Evolutionary conservation across 225 moss, liverwort and hornwort genomes (phyloP), one percentile per base, ranked within the genome.

Genomic region (Physcomitrium patens): DNA sequence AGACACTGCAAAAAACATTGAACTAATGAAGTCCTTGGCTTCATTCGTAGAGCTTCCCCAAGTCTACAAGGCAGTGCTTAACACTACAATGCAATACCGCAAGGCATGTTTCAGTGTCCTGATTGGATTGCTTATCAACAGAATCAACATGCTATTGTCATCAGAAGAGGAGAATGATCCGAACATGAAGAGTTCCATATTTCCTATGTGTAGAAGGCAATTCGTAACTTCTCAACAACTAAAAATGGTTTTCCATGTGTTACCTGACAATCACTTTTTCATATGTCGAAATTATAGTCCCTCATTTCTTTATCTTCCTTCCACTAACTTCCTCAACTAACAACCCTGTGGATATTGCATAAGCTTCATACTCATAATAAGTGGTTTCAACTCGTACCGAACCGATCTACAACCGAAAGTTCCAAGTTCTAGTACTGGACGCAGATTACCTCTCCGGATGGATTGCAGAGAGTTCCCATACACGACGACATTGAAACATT

Each of bases 371-470:
- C 24, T 24, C 24, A n/a, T n/a, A 24, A 63, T 9, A 63, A 57
- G 28, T 49, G 45, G 47, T 75, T 69, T 31, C 31, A 80, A 69
- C 64, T 58, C 16, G 41, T 16, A 64, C 73, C 58, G 47, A 58
- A 69, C 47, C 19, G 77, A 53, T 10, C 24, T 27, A 37, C 8
- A 73, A 23, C 23, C 10, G 63, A 51, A 48, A 15, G 60, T 37
- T 7, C 57, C 62, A 69, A 59, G 28, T 65, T 23, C 26, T 22
- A 14, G 12, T 13, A 13, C 45, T 16, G 12, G 62, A 59, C 15
- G 10, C 22, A 58, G 45, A 60, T 80, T 89, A 96, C 96, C 96
- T 99, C 99, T 70, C 90, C 99, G 83, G 91, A 93, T 70, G 95
- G 91, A 80, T 95, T 95, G 78, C 85, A 89, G 46, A 99, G 91